phyloP scores from a whole-genome alignment of 2,329 filamentous ascomycete genomes.

The Ophiostoma tasmaniense region DNA sequence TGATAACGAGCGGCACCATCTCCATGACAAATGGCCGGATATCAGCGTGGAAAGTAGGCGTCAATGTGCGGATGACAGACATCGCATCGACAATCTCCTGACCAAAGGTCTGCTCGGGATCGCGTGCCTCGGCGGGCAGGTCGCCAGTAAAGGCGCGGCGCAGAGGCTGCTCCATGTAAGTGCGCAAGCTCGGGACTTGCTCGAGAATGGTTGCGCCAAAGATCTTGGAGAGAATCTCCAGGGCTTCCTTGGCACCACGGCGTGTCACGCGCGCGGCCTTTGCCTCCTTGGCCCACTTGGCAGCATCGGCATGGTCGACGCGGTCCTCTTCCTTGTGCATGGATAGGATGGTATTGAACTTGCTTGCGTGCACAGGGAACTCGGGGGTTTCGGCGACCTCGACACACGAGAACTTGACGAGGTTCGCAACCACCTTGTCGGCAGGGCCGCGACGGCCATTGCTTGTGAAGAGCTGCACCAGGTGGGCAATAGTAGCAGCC shows the following conservation, averaged over 20 bases:
- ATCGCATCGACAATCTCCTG: constrained; percentile 92
- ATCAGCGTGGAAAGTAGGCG: constrained; percentile 73
- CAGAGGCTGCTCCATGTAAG: constrained; percentile 75
- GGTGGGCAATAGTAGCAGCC: constrained; percentile 69
- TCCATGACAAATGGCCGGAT: constrained; percentile 74
- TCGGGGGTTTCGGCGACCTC: constrained; percentile 97
- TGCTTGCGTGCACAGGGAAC: constrained; percentile 71
- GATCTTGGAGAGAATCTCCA: constrained; percentile 74
- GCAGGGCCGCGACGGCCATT: constrained; percentile 75
- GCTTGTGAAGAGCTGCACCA: constrained; percentile 79
- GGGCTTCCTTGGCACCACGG: constrained; percentile 84
- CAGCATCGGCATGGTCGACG: constrained; percentile 83
- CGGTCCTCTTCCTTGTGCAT: constrained; percentile 96
- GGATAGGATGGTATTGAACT: constrained; percentile 76
- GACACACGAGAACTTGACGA: constrained; percentile 96
- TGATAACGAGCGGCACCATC: constrained; percentile 77
- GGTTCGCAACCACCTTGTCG: constrained; percentile 89
- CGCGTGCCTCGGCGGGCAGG: constrained; percentile 62
- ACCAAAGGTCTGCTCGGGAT: constrained; percentile 67
- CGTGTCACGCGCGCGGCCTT: constrained; percentile 83
- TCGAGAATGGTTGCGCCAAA: constrained; percentile 72
- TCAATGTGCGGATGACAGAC: constrained; percentile 82
- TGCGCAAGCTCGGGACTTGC: constrained; percentile 73
- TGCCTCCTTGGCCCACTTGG: constrained; percentile 80
- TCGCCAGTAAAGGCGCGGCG: constrained; percentile 62